phyloP scores from a whole-genome alignment of 192 early-diverging fungal genomes.

The Piromyces finnis region DNA sequence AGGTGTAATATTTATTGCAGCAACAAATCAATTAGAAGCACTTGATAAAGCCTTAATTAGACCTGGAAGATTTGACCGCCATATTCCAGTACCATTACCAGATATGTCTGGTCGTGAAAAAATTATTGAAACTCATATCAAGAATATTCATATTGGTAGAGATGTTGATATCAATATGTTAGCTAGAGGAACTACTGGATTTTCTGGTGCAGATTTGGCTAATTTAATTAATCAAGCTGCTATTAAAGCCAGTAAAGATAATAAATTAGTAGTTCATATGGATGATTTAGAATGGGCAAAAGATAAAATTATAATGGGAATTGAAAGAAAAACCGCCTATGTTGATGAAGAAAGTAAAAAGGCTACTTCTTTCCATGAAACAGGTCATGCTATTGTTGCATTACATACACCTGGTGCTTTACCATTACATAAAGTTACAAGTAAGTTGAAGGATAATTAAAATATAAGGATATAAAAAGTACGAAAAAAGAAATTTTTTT shows the following conservation, averaged over 20 bases:
- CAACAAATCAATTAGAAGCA: slow-evolving; percentile 94
- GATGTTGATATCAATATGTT: slow-evolving; percentile 67
- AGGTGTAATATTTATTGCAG: slow-evolving; percentile 96
- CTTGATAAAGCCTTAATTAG: slow-evolving; percentile 92
- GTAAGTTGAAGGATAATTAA: too few relatives aligned
- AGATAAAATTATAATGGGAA: slow-evolving; percentile 97
- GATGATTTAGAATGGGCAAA: slow-evolving; percentile 90
- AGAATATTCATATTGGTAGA: slow-evolving; percentile 47
- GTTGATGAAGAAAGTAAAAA: slow-evolving; percentile 74
- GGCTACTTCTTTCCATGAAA: slow-evolving; percentile 94
- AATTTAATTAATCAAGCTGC: slow-evolving; percentile 97
- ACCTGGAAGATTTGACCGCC: slow-evolving; percentile 92
- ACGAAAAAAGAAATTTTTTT: too few relatives aligned
- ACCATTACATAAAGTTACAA: slow-evolving; percentile 92
- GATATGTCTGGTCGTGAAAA: slow-evolving; percentile 90
- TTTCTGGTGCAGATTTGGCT: slow-evolving; percentile 97
- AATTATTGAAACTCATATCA: slow-evolving; percentile 81
- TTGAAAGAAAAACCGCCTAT: slow-evolving; percentile 80
- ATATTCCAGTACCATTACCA: slow-evolving; percentile 82
- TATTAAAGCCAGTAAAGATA: slow-evolving; percentile 76
- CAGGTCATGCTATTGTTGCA: slow-evolving; percentile 90
- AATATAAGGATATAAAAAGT: too few relatives aligned
- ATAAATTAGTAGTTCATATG: slow-evolving; percentile 48
- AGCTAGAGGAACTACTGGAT: slow-evolving; percentile 92
- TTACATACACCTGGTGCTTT: slow-evolving; percentile 87